Evolutionary conservation across 305 asterid species (phyloP), one percentile per base, ranked within the genome.

Genomic region (Fraxinus floribunda): DNA sequence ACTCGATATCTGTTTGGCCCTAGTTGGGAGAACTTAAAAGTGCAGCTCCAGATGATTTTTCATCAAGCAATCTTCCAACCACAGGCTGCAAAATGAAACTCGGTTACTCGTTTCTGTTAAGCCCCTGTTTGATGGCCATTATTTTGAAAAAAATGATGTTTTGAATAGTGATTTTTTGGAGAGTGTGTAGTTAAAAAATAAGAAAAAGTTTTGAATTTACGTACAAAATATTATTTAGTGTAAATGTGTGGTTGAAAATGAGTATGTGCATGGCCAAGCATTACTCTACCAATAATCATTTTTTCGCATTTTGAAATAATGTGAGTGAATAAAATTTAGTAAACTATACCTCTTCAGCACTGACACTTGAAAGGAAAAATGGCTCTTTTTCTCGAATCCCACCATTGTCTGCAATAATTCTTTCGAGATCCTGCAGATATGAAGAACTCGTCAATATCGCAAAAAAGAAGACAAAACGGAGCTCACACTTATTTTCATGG

Each of bases 321-420:
- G 10, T 11, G 60, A 77, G 60, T 26, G 34, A 20, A 49, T 26
- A 30, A 75, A 73, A 55, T 68, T 16, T 49, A 57, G 70, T 34
- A 57, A 82, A 6, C 38, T 4, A 74, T 90, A 92, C 95, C 94
- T 93, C 91, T 82, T 88, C 93, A 79, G 78, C 87, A 83, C 84
- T 75, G 77, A 86, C 49, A 81, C 82, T 88, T 49, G 92, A 86
- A 80, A 95, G 97, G 79, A 80, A 90, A 89, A 95, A 95, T 79
- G 98, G 99, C 83, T 94, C 99, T 79, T 91, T 89, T 78, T 93
- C 98, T 75, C 86, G 86, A 81, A 90, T 73, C 84, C 97, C 99
- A 16, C 91, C 91, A 81, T 90, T 94, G 68, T 89, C 89, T 68
- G 89, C 86, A 66, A 92, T 16, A 57, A 95, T 92, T 87, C 98